phyloP scores from a whole-genome alignment of 2,329 filamentous ascomycete genomes.

The Hirsutella rhossiliensis region DNA sequence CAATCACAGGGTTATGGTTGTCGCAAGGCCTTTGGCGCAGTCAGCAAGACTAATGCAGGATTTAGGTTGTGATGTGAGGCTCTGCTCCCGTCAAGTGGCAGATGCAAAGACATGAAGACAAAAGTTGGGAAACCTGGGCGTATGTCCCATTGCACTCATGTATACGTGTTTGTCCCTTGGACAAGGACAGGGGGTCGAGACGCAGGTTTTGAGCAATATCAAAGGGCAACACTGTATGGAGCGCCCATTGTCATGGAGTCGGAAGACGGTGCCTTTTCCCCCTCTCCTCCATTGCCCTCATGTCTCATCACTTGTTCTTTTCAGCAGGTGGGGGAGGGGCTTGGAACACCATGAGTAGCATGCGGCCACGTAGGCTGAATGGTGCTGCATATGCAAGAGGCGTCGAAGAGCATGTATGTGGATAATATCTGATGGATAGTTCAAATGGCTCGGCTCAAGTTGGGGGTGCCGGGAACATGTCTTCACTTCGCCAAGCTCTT shows the following conservation, averaged over 20 bases:
- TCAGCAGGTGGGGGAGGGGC: neutral
- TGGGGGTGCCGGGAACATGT: too few species aligned
- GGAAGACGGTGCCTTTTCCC: neutral
- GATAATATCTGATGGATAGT: too few species aligned
- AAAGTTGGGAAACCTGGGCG: neutral
- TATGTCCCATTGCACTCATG: neutral
- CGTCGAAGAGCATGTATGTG: too few species aligned
- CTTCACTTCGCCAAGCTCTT: too few species aligned
- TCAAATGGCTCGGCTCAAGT: too few species aligned
- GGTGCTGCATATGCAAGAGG: neutral
- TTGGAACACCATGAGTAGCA: neutral
- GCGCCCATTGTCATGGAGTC: neutral
- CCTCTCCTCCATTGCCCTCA: neutral
- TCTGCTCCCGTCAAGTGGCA: neutral
- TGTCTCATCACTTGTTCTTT: neutral
- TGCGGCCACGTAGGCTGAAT: neutral
- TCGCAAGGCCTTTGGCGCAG: neutral
- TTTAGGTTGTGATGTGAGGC: slow-evolving; percentile 15
- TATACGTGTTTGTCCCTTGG: neutral
- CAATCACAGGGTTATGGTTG: neutral
- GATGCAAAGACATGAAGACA: neutral
- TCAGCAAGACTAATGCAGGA: neutral
- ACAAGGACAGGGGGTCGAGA: neutral
- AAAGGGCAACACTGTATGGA: neutral
- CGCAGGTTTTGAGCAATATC: neutral